Evolutionary conservation across 1,284 basidiomycete species (phyloP).

Genomic region (Coniophora puteana): DNA sequence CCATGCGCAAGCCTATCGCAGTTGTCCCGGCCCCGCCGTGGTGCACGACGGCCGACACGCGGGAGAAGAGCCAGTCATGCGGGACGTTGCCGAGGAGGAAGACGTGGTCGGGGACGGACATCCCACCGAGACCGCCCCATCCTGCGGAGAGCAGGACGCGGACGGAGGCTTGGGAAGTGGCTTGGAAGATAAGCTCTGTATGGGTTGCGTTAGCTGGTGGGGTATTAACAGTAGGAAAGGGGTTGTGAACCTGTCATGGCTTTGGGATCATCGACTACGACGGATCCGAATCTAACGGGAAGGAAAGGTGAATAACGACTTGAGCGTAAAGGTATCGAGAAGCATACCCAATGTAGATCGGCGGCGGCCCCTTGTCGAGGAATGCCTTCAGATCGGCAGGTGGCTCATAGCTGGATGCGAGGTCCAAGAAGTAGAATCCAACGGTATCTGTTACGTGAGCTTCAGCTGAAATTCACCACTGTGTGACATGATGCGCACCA

Average conservation of each 20-base stretch:
- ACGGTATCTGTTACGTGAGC: slow-evolving; percentile 44
- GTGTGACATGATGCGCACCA: slow-evolving; percentile 46
- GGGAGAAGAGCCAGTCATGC: slow-evolving; percentile 70
- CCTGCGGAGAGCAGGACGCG: slow-evolving; percentile 61
- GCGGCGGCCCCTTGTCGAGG: slow-evolving; percentile 47
- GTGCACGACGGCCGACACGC: slow-evolving; percentile 65
- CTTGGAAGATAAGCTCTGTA: slow-evolving; percentile 52
- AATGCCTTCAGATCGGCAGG: slow-evolving; percentile 44
- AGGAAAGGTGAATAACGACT: slow-evolving; percentile 1
- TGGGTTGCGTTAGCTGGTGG: neutral
- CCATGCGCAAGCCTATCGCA: slow-evolving; percentile 59
- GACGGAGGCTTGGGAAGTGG: slow-evolving; percentile 47
- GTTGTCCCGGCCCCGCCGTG: slow-evolving; percentile 71
- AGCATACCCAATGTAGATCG: slow-evolving; percentile 56
- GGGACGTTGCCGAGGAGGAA: slow-evolving; percentile 63
- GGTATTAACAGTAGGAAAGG: neutral
- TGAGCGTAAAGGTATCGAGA: neutral
- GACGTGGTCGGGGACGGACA: slow-evolving; percentile 44
- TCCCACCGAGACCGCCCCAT: slow-evolving; percentile 56
- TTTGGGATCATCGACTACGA: slow-evolving; percentile 57
- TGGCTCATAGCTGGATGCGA: slow-evolving; percentile 45
- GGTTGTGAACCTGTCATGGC: slow-evolving; percentile 42
- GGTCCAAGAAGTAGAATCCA: slow-evolving; percentile 63
- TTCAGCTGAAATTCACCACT: neutral
- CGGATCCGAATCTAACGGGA: slow-evolving; percentile 51